These are phyloP conservation scores for Mycogone perniciosa DNA, from an alignment of 2,329 filamentous ascomycete genomes.

Conservation along the genomic window DNA sequence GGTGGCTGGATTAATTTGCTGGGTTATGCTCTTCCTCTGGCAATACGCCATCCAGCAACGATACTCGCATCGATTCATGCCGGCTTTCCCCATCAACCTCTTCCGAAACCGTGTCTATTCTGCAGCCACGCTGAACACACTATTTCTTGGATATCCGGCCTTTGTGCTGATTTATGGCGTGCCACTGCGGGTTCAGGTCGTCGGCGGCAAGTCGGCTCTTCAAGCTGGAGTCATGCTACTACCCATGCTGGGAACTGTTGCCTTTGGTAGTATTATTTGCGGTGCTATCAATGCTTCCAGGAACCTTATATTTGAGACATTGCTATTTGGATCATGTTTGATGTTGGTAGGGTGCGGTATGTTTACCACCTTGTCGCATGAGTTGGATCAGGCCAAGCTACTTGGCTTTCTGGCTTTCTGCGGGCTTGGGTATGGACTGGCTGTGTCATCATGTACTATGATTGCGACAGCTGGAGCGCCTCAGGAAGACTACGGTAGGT, in stretches of 20 bases:
- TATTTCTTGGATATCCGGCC: background rate
- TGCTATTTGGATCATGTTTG: background rate
- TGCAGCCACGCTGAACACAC: background rate
- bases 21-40: conserved; percentile 9
- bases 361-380: background rate
- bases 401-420: background rate
- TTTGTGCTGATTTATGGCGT: background rate
- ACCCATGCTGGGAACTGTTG: background rate
- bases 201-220: background rate
- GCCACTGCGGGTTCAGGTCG: background rate
- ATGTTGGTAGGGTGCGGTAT: background rate
- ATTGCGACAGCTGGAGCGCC: background rate
- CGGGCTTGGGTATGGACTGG: background rate
- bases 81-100: background rate
- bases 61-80: background rate
- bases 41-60: background rate
- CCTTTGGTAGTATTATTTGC: background rate
- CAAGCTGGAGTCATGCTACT: background rate
- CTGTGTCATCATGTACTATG: background rate
- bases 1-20: conserved; percentile 7
- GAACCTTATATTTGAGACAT: background rate
- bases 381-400: background rate
- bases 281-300: background rate
- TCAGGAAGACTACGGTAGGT: background rate
- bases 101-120: background rate